These are phyloP conservation scores for Trichoderma sp. DNA, from an alignment of 2,329 filamentous ascomycete genomes.

Conservation along the genomic window DNA sequence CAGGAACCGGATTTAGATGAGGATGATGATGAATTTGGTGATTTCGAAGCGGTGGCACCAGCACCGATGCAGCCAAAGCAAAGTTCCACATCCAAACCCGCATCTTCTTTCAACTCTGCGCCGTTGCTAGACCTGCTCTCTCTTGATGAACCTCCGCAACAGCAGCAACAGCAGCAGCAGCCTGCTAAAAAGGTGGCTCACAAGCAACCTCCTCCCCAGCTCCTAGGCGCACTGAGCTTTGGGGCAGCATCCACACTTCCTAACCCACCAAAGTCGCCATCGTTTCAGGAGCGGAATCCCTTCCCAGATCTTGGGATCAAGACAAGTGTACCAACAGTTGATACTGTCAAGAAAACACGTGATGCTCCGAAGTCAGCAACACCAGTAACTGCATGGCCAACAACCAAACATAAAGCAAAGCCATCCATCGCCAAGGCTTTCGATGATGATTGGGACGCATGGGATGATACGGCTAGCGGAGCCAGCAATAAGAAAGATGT, in stretches of 20 bases:
- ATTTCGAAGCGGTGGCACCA: conserved; percentile 52
- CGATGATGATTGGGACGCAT: conserved; percentile 52
- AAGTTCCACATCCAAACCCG: not conserved
- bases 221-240: conserved; percentile 33
- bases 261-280: conserved; percentile 50
- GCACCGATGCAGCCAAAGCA: conserved; percentile 22
- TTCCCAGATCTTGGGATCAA: conserved; percentile 50
- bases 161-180: conserved; percentile 24
- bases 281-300: conserved; percentile 53
- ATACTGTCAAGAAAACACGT: conserved; percentile 33
- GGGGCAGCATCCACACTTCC: conserved; percentile 38
- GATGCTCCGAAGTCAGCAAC: conserved; percentile 24
- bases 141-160: conserved; percentile 34
- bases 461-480: conserved; percentile 43
- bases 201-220: conserved; percentile 32
- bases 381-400: conserved; percentile 48
- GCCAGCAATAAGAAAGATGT: conserved; percentile 24
- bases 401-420: not conserved
- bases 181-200: conserved; percentile 17
- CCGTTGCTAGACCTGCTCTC: conserved; percentile 43
- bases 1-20: conserved; percentile 43
- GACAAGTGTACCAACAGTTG: conserved; percentile 41
- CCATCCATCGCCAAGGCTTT: conserved; percentile 31
- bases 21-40: conserved; percentile 59
- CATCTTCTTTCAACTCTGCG: conserved; percentile 24